Conservation (phyloP, 140 eudicot genomes). For the Anethum foeniculum region DNA sequence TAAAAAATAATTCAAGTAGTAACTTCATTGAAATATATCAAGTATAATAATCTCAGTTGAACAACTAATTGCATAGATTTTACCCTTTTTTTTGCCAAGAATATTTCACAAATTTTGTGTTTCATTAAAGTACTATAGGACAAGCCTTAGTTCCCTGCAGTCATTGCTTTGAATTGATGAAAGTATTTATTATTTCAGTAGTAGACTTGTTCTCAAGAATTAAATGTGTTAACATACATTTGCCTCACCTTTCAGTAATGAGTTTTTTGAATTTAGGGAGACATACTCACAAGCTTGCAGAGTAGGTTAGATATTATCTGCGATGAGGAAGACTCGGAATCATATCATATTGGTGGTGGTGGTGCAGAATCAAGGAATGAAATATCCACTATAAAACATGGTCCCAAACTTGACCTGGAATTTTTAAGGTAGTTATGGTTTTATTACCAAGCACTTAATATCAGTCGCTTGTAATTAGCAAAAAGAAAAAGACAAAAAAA, state of each 20-base stretch:
- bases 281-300: conserved; percentile 54
- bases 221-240: neutral
- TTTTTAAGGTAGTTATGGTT: conserved; percentile 40
- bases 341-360: conserved; percentile 29
- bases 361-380: conserved; percentile 29
- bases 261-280: conserved; percentile 46
- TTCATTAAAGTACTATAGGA: neutral
- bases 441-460: neutral
- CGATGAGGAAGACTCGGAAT: conserved; percentile 68
- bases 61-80: neutral
- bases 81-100: no score
- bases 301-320: conserved; percentile 77
- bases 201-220: neutral
- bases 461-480: neutral
- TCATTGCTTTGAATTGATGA: neutral
- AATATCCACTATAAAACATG: conserved; percentile 24
- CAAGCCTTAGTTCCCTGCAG: neutral
- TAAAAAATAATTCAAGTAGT: neutral
- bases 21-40: neutral
- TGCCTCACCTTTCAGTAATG: neutral
- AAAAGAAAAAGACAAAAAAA: no score
- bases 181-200: neutral
- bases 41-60: neutral
- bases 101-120: neutral
- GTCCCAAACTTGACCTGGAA: conserved; percentile 39